Conservation (phyloP, 2,329 filamentous ascomycete species). For the Atkinsonella hypoxylon region DNA sequence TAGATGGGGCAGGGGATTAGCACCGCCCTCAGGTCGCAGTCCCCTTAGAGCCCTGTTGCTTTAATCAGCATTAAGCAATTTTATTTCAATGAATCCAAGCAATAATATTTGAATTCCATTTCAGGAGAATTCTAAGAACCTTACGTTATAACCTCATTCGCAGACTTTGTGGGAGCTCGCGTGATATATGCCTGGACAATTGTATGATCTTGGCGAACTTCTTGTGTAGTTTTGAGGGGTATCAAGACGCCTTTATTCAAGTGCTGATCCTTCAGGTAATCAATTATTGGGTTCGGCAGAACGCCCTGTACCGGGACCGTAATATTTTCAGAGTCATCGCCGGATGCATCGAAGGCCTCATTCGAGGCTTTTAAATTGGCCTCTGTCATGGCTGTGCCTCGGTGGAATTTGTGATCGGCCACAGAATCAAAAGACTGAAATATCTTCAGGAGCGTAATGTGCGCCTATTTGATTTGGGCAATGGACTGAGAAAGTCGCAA, state of each 20-base stretch:
- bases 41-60: slow-evolving; percentile 38
- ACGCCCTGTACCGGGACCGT: slow-evolving; percentile 8
- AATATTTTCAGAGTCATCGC: not conserved
- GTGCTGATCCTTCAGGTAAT: slow-evolving; percentile 23
- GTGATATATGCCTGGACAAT: slow-evolving; percentile 57
- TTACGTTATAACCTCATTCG: slow-evolving; percentile 62
- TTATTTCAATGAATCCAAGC: not conserved
- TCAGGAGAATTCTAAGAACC: slow-evolving; percentile 14
- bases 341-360: not conserved
- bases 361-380: not conserved
- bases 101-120: not conserved
- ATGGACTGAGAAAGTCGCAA: too few relatives aligned
- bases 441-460: too few relatives aligned
- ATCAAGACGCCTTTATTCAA: slow-evolving; percentile 39
- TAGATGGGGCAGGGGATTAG: slow-evolving; percentile 57
- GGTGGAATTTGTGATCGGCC: not conserved
- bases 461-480: too few relatives aligned
- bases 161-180: slow-evolving; percentile 57
- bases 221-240: slow-evolving; percentile 52
- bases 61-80: slow-evolving; percentile 8
- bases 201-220: slow-evolving; percentile 46
- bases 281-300: slow-evolving; percentile 25
- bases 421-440: too few relatives aligned
- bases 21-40: slow-evolving; percentile 46
- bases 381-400: slow-evolving; percentile 4